Evolutionary conservation across 1,139 yeast species (phyloP).

Genomic region (Hemisphaericaspora lyxosophila): DNA sequence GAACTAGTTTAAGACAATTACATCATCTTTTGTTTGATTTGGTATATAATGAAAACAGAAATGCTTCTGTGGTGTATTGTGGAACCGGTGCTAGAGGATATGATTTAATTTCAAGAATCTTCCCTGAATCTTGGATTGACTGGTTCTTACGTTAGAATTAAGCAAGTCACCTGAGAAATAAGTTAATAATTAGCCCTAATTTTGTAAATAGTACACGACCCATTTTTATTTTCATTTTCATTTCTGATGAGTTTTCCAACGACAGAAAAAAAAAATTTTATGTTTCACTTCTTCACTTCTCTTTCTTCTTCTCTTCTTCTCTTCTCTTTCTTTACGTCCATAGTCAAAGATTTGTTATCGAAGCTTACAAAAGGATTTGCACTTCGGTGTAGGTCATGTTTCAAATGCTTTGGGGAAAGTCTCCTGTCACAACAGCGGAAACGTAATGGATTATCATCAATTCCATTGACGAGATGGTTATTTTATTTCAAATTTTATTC

Average conservation of each 20-base stretch:
- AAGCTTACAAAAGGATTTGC: conserved; percentile 63
- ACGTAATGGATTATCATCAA: conserved; percentile 46
- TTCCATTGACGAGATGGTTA: conserved; percentile 24
- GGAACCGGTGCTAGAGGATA: conserved; percentile 53
- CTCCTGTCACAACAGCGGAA: conserved; percentile 82
- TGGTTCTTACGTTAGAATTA: conserved; percentile 19
- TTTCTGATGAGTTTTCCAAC: no score
- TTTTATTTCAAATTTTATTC: background rate
- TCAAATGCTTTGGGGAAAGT: conserved; percentile 90
- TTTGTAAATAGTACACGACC: conserved; percentile 4
- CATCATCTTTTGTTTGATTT: conserved; percentile 58
- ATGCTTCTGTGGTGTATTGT: conserved; percentile 42
- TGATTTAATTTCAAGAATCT: conserved; percentile 31
- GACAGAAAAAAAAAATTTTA: conserved; percentile 7
- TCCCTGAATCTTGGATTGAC: conserved; percentile 36
- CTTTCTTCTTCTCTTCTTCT: conserved; percentile 6
- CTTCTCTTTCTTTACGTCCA: conserved; percentile 45
- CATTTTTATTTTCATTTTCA: background rate
- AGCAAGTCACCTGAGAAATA: no score
- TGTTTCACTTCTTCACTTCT: conserved; percentile 6
- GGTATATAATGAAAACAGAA: conserved; percentile 31
- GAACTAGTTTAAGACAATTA: conserved; percentile 45
- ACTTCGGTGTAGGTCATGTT: conserved; percentile 15
- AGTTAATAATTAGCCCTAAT: conserved; percentile 6
- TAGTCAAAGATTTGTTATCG: conserved; percentile 82